Evolutionary conservation across 768 basidiomycete species (phyloP), one percentile per base, ranked within the genome.

Genomic region (Russula foetens): DNA sequence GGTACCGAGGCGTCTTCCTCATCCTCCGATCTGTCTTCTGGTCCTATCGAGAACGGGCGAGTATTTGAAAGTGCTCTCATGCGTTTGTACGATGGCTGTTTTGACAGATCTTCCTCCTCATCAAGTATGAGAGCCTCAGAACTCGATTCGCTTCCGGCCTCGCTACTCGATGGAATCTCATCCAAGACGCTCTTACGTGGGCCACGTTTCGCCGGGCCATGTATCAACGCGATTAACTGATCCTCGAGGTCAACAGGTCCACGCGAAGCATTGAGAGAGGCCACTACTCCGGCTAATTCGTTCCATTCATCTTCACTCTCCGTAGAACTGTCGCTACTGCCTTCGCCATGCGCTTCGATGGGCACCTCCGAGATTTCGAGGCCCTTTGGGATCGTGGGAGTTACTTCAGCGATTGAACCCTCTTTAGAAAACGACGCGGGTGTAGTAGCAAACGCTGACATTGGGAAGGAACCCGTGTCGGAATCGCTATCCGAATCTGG

Each of bases 81-180:
- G n/a, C 15, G 53, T 29, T 45, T 54, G 28, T 53, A 51, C 9
- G 38, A 31, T 39, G 48, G 56, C 33, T 49, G 59, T 17, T 29
- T 23, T 19, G 39, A 55, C 7, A 57, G 12, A 39, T 66, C 65
- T 29, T 66, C 65, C 43, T 66, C 65, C 24, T 66, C 63, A 8
- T 64, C 65, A 23, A 64, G 51, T 19, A 48, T 21, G 11, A 64
- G 62, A 29, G 45, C 43, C 23, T 66, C 65, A 29, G 31, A 19
- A 19, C 47, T 60, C 26, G 58, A 47, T 48, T 64, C 57, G 29
- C 38, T 45, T 33, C 24, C 53, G 3, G 58, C 43, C 31, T 61
- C 56, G 35, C 58, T 60, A 23, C 59, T 63, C 17, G 59, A 64
- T 29, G 63, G 65, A 23, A 66, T 56, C 23, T 66, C 65, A 9